Evolutionary conservation across 257 asterid genomes (phyloP).

Genomic region (Ballota nigra): DNA sequence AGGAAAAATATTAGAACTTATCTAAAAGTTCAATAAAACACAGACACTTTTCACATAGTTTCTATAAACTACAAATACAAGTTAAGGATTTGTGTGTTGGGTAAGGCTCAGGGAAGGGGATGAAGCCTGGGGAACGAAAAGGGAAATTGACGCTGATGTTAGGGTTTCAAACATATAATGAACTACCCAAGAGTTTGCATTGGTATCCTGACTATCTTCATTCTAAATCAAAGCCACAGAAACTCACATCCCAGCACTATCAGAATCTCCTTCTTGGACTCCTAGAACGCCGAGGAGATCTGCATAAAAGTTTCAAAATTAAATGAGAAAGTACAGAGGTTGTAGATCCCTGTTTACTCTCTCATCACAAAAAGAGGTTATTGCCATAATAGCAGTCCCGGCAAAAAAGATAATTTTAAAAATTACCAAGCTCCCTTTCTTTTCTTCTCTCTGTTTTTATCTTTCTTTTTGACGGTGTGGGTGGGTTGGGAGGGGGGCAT

Average conservation of each 20-base stretch:
- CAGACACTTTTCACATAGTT: too few relatives aligned
- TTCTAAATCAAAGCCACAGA: constrained; percentile 25
- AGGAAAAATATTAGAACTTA: too few relatives aligned
- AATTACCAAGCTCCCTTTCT: too few relatives aligned
- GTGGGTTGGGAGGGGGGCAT: too few relatives aligned
- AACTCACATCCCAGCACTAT: constrained; percentile 13
- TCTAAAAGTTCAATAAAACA: too few relatives aligned
- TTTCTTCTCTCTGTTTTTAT: too few relatives aligned
- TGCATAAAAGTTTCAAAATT: constrained; percentile 25
- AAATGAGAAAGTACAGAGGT: background rate
- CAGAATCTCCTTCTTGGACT: constrained; percentile 88
- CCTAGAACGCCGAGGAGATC: constrained; percentile 94
- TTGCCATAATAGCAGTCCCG: background rate
- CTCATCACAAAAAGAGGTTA: background rate
- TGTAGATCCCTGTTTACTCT: background rate
- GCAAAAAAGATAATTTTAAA: background rate
- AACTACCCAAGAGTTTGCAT: constrained; percentile 25
- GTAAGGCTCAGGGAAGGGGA: too few relatives aligned
- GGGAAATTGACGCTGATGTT: too few relatives aligned
- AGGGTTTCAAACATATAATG: constrained; percentile 22
- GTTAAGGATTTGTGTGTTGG: too few relatives aligned
- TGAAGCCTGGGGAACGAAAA: too few relatives aligned
- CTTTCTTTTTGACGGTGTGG: too few relatives aligned
- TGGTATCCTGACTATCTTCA: constrained; percentile 31
- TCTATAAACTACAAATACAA: too few relatives aligned